Conservation (phyloP, 805 yeast species). For the Kodamaea neixiangensis region DNA sequence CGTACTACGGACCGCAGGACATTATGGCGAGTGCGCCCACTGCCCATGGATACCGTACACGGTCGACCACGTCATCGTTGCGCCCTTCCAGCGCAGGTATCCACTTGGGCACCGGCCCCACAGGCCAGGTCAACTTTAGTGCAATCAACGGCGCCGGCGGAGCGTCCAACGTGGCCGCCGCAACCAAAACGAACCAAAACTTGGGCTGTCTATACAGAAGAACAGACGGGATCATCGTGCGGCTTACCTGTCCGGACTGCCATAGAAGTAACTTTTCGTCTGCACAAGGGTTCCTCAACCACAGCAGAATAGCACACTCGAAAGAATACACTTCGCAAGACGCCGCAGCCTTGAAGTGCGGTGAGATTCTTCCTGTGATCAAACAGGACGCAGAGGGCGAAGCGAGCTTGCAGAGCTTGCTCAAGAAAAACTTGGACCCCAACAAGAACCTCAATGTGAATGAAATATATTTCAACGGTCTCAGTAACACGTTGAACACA, state of each 20-base stretch:
- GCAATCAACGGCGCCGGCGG: slow-evolving; percentile 1
- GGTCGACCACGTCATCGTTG: slow-evolving; percentile 54
- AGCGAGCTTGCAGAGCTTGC: slow-evolving; percentile 36
- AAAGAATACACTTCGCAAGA: slow-evolving; percentile 71
- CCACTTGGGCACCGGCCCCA: slow-evolving; percentile 4
- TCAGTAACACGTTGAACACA: slow-evolving; percentile 29
- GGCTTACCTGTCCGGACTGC: slow-evolving; percentile 69
- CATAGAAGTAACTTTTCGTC: slow-evolving; percentile 68
- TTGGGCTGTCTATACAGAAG: slow-evolving; percentile 60
- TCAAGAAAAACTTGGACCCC: slow-evolving; percentile 41
- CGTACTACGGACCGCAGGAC: not conserved
- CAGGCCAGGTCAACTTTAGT: slow-evolving; percentile 7
- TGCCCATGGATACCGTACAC: slow-evolving; percentile 37
- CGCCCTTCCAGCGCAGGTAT: slow-evolving; percentile 50
- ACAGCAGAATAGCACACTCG: slow-evolving; percentile 72
- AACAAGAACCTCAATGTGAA: slow-evolving; percentile 41
- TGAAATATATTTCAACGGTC: slow-evolving; percentile 37
- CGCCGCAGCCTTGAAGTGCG: slow-evolving; percentile 70
- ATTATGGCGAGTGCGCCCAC: slow-evolving; percentile 5
- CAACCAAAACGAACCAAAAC: slow-evolving; percentile 16
- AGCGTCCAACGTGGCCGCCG: not conserved
- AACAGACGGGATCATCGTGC: slow-evolving; percentile 70
- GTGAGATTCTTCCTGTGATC: slow-evolving; percentile 51
- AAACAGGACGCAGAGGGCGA: slow-evolving; percentile 60
- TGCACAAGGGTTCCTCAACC: slow-evolving; percentile 81